Evolutionary conservation across 2,329 filamentous ascomycete genomes (phyloP), one percentile per base, ranked within the genome.

Genomic region (Aspergillus arachidicola): DNA sequence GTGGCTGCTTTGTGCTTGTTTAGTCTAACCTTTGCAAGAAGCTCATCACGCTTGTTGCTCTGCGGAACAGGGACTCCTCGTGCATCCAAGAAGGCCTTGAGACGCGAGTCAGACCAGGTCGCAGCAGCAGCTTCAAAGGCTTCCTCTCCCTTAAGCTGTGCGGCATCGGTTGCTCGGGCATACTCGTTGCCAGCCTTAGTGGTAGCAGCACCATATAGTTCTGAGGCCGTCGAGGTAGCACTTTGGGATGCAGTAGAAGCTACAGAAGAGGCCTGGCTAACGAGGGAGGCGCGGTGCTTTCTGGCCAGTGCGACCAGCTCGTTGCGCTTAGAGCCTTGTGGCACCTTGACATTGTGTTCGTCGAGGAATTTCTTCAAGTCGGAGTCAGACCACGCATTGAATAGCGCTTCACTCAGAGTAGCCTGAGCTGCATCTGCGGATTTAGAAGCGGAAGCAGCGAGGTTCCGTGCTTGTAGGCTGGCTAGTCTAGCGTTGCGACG

Each of bases 281-380:
- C 64, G 28, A 80, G 72, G 72, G 93, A 89, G 64, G 88, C 89
- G 21, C 91, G 90, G 80, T 96, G 87, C 84, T 95, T 96, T 76
- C 94, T 93, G 67, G 94, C 90, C 66, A 98, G 86, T 59, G 94
- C 93, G 59, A 96, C 84, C 30, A 98, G 86, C 79, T 99, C 94
- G 73, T 97, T 96, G 70, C 87, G 83, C 83, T 91, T 94, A 74
- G 92, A 96, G 55, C 94, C 95, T 75, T 98, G 94, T 11, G 95
- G 95, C 57, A 97, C 92, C 82, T 85, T 85, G 75, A 99, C 91
- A 62, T 88, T 88, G 71, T 98, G 95, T 85, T 94, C 92, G 82
- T 98, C 94, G 60, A 89, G 89, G 82, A 95, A 98, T 66, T 92
- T 90, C 85, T 98, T 98, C 76, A 99, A 85, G 78, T 96, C 84